phyloP scores from a whole-genome alignment of 2,329 filamentous ascomycete species.

The Aureobasidium subglaciale region DNA sequence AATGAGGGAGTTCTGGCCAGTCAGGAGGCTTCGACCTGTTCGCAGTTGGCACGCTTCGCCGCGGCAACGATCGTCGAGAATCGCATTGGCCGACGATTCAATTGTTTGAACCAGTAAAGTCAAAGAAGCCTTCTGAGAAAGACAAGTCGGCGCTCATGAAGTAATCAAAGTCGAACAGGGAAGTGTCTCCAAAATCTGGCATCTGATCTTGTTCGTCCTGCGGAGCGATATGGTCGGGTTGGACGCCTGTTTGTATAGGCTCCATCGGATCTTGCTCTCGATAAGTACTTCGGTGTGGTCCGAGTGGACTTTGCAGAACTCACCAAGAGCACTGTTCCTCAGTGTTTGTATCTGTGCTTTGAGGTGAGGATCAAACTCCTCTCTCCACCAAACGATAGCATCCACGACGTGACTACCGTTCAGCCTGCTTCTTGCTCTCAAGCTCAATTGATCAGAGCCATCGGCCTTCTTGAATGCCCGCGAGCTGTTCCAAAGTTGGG shows the following conservation, averaged over 20 bases:
- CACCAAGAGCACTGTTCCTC: background rate
- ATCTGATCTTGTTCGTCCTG: background rate
- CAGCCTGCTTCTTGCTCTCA: background rate
- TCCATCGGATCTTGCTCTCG: background rate
- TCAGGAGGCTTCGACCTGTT: no score
- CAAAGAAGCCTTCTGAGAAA: background rate
- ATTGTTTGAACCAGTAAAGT: background rate
- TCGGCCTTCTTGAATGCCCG: conserved; percentile 5
- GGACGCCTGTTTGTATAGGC: background rate
- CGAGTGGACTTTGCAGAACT: no score
- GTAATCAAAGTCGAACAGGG: background rate
- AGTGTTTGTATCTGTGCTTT: background rate
- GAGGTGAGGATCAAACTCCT: conserved; percentile 4
- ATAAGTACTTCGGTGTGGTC: background rate
- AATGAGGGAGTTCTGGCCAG: no score
- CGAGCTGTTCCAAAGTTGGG: background rate
- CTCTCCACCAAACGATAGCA: conserved; percentile 3
- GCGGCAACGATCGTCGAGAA: no score
- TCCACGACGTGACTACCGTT: background rate
- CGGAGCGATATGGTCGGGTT: background rate
- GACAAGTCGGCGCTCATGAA: background rate
- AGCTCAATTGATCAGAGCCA: background rate
- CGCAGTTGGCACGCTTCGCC: no score
- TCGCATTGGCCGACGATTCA: no score
- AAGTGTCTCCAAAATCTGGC: background rate